phyloP scores from a whole-genome alignment of 495 filamentous ascomycete genomes.

The Penicillium cosmopolitanum region DNA sequence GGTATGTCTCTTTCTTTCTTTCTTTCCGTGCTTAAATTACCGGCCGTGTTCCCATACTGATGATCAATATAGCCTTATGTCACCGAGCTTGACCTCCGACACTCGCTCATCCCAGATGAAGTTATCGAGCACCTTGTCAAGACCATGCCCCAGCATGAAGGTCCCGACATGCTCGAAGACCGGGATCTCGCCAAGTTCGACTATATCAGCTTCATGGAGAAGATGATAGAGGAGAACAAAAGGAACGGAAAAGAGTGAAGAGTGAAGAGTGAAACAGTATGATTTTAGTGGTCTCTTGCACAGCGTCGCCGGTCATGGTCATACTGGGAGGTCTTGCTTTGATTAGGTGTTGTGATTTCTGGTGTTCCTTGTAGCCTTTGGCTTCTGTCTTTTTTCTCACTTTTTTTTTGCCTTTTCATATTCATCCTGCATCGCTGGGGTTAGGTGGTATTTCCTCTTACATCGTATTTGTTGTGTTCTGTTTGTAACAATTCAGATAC shows the following conservation, averaged over 20 bases:
- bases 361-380: slow-evolving; percentile 10
- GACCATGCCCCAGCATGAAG: slow-evolving; percentile 80
- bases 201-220: slow-evolving; percentile 92
- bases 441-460: slow-evolving; percentile 29
- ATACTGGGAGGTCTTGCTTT: slow-evolving; percentile 25
- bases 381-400: slow-evolving; percentile 15
- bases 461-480: slow-evolving; percentile 16
- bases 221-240: slow-evolving; percentile 54
- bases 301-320: slow-evolving; percentile 31
- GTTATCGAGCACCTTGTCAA: slow-evolving; percentile 89
- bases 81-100: slow-evolving; percentile 93
- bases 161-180: slow-evolving; percentile 79
- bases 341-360: slow-evolving; percentile 30
- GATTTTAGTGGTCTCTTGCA: slow-evolving; percentile 27
- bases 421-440: slow-evolving; percentile 38
- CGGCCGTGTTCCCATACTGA: slow-evolving; percentile 14
- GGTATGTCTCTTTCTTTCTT: slow-evolving; percentile 42
- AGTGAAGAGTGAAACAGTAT: slow-evolving; percentile 6
- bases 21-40: not conserved
- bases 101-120: slow-evolving; percentile 92
- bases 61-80: slow-evolving; percentile 73
- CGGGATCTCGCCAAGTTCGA: slow-evolving; percentile 79
- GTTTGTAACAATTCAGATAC: slow-evolving; percentile 25
- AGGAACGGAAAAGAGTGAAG: slow-evolving; percentile 39
- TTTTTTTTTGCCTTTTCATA: slow-evolving; percentile 25